Base-by-base conservation (phyloP, 2,329 filamentous ascomycete species). In the Trichoderma oligosporum region DNA sequence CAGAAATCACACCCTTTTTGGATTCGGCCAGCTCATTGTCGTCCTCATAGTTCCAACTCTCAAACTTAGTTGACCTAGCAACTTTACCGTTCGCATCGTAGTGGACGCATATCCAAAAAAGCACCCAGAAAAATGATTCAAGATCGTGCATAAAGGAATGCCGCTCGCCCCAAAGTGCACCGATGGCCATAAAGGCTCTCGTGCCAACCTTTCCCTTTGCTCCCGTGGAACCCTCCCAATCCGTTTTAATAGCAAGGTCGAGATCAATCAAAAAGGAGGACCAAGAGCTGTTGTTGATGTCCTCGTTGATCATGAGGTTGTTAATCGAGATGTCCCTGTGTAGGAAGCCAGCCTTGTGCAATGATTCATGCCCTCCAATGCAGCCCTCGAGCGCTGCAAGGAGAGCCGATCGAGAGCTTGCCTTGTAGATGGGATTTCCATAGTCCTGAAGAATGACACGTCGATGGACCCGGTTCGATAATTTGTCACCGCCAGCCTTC, bases 81-180 rank as follows among this genome's bases (percentile, higher is more conserved):
- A n/a, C n/a, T n/a, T n/a, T n/a, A n/a, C n/a, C n/a, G 35, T 51
- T 38, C 12, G 51, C 60, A 6, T 57, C 31, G 56, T 71, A 76
- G 62, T 78, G 70, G 53, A 56, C 12, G 12, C 42, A 47, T 31
- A 31, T 11, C 16, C 42, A 56, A 12, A 46, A 47, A 4, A 61
- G 18, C 0, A 60, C 61, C 74, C 66, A 78, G 62, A 76, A 78
- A 59, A 78, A 77, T 4, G 72, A 79, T 61, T 78, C 73, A 11
- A 76, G 68, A 57, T 78, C 70, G 61, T 79, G 70, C 67, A 77
- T 77, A 31, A 76, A 76, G 1, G 68, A 74, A 63, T 78, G 71
- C 35, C 70, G 59, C 63, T 77, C 68, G 24, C 70, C 72, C 9
- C 70, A 54, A 48, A 78, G 70, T 1, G 29, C 25, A 5, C 59